phyloP scores from a whole-genome alignment of 176 grass and related monocot species.

The Alloteropsis semialata region DNA sequence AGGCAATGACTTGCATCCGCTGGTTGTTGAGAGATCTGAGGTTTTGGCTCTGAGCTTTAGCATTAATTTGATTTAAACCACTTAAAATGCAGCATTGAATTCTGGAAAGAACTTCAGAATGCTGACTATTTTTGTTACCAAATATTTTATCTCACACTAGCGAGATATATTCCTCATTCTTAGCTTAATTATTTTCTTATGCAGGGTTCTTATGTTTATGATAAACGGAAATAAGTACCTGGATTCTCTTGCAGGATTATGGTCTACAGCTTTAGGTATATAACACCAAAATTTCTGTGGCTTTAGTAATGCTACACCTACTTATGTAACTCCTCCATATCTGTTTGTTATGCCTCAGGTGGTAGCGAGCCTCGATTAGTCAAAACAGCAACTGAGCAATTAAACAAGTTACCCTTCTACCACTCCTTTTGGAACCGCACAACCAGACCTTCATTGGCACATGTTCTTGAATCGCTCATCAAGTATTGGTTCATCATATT shows the following conservation, averaged over 20 bases:
- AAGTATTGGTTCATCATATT: not conserved
- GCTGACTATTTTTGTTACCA: not conserved
- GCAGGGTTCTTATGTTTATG: conserved; percentile 95
- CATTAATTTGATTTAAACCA: not conserved
- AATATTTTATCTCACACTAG: not conserved
- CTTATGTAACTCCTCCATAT: not conserved
- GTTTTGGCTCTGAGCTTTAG: conserved; percentile 31
- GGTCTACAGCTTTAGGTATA: conserved; percentile 95
- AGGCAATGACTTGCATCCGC: conserved; percentile 73
- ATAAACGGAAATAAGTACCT: conserved; percentile 81
- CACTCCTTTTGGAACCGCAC: conserved; percentile 99
- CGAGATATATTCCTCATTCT: not conserved
- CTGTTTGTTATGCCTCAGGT: conserved; percentile 53
- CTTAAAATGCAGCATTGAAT: not conserved
- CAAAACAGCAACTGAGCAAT: conserved; percentile 78
- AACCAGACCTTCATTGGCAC: conserved; percentile 83
- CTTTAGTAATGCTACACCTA: not conserved
- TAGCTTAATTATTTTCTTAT: conserved; percentile 12
- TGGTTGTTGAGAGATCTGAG: conserved; percentile 92
- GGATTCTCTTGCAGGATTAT: conserved; percentile 91
- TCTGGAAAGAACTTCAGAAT: conserved; percentile 11
- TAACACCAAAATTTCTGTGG: not conserved
- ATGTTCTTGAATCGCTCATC: conserved; percentile 13
- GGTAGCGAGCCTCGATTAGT: conserved; percentile 80
- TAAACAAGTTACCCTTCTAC: conserved; percentile 94